Percentiles rank a stretch among this genome's conserved stretches.
phyloP scores from a whole-genome alignment of 257 asterid genomes.

The Petunia secreta region DNA sequence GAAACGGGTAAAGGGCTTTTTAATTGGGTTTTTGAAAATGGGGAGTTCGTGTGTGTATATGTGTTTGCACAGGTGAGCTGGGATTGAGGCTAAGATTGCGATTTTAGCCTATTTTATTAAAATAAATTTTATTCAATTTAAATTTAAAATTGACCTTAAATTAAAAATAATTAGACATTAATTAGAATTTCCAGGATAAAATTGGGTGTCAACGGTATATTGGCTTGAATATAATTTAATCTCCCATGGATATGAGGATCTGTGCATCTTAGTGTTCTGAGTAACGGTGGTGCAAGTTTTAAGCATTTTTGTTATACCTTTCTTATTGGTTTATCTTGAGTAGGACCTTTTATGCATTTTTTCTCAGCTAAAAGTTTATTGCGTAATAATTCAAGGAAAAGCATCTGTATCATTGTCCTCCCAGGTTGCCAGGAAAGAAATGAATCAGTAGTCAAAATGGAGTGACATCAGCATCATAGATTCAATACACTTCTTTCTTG shows the following conservation, averaged over 20 bases:
- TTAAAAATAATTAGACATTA: too few species aligned
- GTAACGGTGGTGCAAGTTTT: neutral
- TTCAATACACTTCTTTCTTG: neutral
- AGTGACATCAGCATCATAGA: neutral
- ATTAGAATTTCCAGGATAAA: too few species aligned
- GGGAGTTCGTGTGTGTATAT: too few species aligned
- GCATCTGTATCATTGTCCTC: constrained; percentile 1
- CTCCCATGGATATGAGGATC: neutral
- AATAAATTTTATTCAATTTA: too few species aligned
- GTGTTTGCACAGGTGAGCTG: too few species aligned
- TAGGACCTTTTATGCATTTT: neutral
- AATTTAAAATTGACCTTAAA: too few species aligned
- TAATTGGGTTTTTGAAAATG: too few species aligned
- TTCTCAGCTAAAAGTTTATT: neutral
- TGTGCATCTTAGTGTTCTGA: neutral
- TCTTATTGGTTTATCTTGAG: neutral
- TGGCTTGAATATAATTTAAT: neutral
- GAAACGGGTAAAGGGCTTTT: too few species aligned
- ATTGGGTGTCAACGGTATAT: neutral
- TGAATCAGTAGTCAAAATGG: neutral
- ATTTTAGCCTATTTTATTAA: too few species aligned
- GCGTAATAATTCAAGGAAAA: neutral
- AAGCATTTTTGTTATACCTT: neutral
- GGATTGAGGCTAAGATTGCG: too few species aligned
- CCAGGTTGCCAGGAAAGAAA: neutral